These are phyloP conservation scores for Rhizophagus prolifer DNA, from an alignment of 192 early-diverging fungal genomes.

Conservation along the genomic window DNA sequence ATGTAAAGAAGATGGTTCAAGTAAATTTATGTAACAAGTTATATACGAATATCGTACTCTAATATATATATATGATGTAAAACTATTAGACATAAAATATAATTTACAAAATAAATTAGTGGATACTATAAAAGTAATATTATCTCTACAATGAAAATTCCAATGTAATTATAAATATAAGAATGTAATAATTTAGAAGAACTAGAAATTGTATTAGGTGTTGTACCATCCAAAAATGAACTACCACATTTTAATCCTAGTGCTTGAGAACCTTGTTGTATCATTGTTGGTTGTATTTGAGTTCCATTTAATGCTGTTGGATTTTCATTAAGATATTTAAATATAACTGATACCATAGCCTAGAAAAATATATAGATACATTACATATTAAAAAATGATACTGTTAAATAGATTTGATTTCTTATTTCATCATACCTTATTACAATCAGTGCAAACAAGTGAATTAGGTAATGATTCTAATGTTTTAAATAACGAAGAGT, in stretches of 20 bases:
- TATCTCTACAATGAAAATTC: neutral
- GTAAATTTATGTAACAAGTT: too few species aligned
- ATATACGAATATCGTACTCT: too few species aligned
- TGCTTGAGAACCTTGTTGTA: neutral
- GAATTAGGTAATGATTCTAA: neutral
- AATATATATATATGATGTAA: too few species aligned
- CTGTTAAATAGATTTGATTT: neutral
- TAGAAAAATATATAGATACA: neutral
- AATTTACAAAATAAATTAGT: too few species aligned
- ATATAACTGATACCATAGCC: neutral
- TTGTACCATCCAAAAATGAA: neutral
- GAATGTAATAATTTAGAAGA: neutral
- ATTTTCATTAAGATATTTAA: constrained; percentile 1
- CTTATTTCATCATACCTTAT: neutral
- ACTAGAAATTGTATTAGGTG: neutral
- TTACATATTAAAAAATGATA: neutral
- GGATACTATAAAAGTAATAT: neutral
- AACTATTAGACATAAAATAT: too few species aligned
- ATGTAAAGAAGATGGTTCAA: too few species aligned
- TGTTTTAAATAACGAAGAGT: neutral
- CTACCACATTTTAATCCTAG: neutral
- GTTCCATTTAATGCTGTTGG: neutral
- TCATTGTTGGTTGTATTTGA: neutral
- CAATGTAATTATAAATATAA: neutral
- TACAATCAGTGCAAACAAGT: neutral